A percentile compares a stretch with the other conserved stretches of the same genome.
phyloP scores from a whole-genome alignment of 768 basidiomycete genomes.

The Galerina marginata region DNA sequence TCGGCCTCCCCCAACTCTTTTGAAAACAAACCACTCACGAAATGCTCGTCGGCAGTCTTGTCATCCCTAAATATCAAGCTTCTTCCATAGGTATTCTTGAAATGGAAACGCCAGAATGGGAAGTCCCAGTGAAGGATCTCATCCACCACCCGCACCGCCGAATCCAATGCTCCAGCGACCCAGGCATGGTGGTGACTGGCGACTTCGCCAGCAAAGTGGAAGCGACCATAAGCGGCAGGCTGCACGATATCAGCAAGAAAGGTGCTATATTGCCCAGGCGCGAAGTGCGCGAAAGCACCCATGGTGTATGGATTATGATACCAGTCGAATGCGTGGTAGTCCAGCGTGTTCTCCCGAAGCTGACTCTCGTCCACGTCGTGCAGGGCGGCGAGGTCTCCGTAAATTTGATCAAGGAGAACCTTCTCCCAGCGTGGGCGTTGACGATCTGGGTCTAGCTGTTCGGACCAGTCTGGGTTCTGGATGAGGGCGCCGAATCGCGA shows the following conservation, averaged over 20 bases:
- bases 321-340: constrained; percentile 14
- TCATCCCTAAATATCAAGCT: neutral
- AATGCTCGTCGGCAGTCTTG: neutral
- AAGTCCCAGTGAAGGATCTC: neutral
- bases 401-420: constrained; percentile 17
- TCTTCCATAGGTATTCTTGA: neutral
- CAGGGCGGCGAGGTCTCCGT: constrained; percentile 12
- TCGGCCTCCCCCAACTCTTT: neutral
- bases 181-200: constrained; percentile 37
- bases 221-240: constrained; percentile 22
- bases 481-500: constrained; percentile 17
- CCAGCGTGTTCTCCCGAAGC: constrained; percentile 24
- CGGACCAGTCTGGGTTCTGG: constrained; percentile 12
- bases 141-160: constrained; percentile 13
- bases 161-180: constrained; percentile 26
- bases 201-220: constrained; percentile 39
- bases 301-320: neutral
- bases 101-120: neutral
- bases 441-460: constrained; percentile 10
- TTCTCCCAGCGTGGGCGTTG: constrained; percentile 14
- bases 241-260: constrained; percentile 24
- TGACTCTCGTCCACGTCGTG: constrained; percentile 29
- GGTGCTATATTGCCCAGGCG: constrained; percentile 40
- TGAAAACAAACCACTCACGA: neutral
- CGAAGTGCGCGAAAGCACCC: constrained; percentile 47